A percentile compares a stretch with the other conserved stretches of the same genome.
These are phyloP conservation scores for Ajuga reptans DNA, from an alignment of 305 asterid genomes.

Conservation along the genomic window DNA sequence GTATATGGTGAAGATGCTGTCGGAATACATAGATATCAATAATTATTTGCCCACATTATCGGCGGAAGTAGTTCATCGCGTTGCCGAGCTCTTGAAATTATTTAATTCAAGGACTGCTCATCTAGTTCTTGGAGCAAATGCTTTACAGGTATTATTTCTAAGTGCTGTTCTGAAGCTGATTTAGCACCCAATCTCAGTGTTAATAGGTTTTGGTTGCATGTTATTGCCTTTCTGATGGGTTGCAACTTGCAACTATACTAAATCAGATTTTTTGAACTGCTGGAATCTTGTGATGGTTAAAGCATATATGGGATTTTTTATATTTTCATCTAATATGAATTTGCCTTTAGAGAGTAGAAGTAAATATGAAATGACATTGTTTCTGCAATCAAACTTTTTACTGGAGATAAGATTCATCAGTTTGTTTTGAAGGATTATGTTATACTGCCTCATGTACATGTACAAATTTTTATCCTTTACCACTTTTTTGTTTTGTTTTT, in stretches of 20 bases:
- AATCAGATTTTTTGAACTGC: not conserved
- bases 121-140: conserved; percentile 99
- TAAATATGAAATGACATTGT: not conserved
- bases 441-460: not conserved
- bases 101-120: conserved; percentile 95
- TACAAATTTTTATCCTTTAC: not conserved
- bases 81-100: conserved; percentile 84
- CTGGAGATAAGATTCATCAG: not conserved
- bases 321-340: conserved; percentile 10
- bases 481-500: not conserved
- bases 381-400: conserved; percentile 8
- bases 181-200: conserved; percentile 10
- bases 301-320: not conserved
- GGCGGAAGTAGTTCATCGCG: conserved; percentile 91
- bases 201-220: conserved; percentile 11
- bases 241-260: not conserved
- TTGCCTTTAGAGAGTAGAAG: not conserved
- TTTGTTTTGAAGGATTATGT: not conserved
- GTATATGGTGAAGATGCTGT: conserved; percentile 91
- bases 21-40: conserved; percentile 85
- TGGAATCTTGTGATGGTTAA: not conserved
- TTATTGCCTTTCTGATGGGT: not conserved
- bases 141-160: conserved; percentile 69
- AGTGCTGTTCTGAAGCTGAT: conserved; percentile 11
- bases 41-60: conserved; percentile 68